Evolutionary conservation across 1,284 basidiomycete species (phyloP).

Genomic region (Moesziomyces parantarcticus): DNA sequence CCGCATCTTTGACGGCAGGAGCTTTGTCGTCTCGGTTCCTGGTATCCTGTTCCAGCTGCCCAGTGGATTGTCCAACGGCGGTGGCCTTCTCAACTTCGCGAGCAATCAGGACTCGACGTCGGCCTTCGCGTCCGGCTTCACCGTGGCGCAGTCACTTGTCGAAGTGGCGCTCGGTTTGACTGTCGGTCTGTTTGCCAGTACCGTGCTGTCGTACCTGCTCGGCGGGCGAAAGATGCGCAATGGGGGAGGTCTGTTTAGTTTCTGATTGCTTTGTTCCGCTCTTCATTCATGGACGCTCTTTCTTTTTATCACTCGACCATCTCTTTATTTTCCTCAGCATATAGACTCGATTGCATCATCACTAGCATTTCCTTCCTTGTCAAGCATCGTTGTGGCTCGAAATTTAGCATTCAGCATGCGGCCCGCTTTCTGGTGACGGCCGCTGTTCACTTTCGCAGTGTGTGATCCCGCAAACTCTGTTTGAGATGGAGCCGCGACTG

Average conservation of each 20-base stretch:
- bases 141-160: slow-evolving; percentile 53
- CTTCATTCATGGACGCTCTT: not conserved
- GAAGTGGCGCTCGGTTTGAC: slow-evolving; percentile 65
- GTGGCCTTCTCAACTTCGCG: slow-evolving; percentile 81
- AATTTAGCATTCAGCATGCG: no score
- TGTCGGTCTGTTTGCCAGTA: slow-evolving; percentile 64
- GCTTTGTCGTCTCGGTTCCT: slow-evolving; percentile 74
- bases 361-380: not conserved
- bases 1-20: slow-evolving; percentile 80
- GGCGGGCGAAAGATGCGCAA: slow-evolving; percentile 58
- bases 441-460: no score
- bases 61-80: slow-evolving; percentile 84
- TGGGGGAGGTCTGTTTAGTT: slow-evolving; percentile 60
- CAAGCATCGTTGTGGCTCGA: not conserved
- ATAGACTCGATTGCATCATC: slow-evolving; percentile 1
- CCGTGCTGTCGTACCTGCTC: slow-evolving; percentile 59
- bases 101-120: slow-evolving; percentile 33
- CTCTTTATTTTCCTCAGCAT: not conserved
- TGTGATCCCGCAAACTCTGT: no score
- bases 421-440: no score
- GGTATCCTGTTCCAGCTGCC: slow-evolving; percentile 89
- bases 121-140: slow-evolving; percentile 41
- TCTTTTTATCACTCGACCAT: not conserved
- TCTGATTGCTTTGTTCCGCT: slow-evolving; percentile 29
- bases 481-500: no score